Base-by-base conservation (phyloP, 441 rosid genomes). In the Populus tomentosa region DNA sequence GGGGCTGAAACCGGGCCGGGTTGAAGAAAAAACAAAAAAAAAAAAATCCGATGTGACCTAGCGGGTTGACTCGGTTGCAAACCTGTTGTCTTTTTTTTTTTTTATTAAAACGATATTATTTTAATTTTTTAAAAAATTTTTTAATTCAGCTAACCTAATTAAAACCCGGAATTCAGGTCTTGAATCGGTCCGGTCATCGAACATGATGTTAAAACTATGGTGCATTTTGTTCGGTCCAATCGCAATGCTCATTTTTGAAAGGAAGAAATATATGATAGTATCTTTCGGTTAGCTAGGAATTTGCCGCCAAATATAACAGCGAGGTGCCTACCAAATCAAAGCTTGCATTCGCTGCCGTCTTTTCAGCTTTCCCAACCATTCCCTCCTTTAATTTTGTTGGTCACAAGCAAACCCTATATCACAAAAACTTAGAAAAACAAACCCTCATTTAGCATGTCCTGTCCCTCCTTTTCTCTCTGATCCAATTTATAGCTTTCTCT, bases 351-450 rank as follows among this genome's bases (percentile, higher is more conserved):
- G 26, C 23, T 65, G 16, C 4, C 50, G 42, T 62, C 10, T 40
- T 69, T 73, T 62, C 64, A 64, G 80, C 80, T 50, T 73, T 70
- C 3, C 69, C 72, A 56, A 20, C 2, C 32, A 66, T 69, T 72
- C n/a, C 32, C 20, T 46, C 64, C 75, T 73, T 26, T 40, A 26
- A 63, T 73, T 70, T 30, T 69, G 75, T 36, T 77, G n/a, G n/a
- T 16, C 59, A 16, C 59, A 50, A 50, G 59, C 18, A 38, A 20
- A 61, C 76, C 83, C 33, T 71, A 64, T 11, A 63, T 42, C 36
- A 61, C 26, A 56, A 16, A 30, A 24, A 20, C 11, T 23, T n/a
- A 14, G 35, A 64, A 36, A 30, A 71, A 62, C 10, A 30, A 23
- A 13, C 7, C 36, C 66, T 40, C 67, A 30, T 32, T 10, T 18